phyloP scores from a whole-genome alignment of 2,329 filamentous ascomycete genomes.

The Talaromyces sp. region DNA sequence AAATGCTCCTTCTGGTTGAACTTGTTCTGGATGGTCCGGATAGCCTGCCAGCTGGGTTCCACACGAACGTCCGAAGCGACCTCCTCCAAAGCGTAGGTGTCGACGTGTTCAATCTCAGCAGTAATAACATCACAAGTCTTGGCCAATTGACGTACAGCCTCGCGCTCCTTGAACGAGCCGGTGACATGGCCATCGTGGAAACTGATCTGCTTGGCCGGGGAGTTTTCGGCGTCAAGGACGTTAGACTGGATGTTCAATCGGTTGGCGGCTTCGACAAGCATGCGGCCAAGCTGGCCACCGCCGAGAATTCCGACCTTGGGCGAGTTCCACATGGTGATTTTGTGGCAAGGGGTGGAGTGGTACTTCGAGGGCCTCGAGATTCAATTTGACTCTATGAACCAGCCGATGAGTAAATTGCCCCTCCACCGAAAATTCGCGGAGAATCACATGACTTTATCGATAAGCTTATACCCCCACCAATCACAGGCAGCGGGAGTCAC shows the following conservation, averaged over 20 bases:
- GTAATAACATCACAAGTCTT: slow-evolving; percentile 77
- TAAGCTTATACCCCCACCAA: slow-evolving; percentile 21
- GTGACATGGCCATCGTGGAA: slow-evolving; percentile 72
- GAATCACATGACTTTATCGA: slow-evolving; percentile 25
- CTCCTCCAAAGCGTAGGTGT: slow-evolving; percentile 86
- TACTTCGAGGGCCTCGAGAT: neutral
- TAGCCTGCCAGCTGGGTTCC: slow-evolving; percentile 82
- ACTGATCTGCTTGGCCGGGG: slow-evolving; percentile 85
- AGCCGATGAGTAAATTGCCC: slow-evolving; percentile 21
- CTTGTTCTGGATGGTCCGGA: slow-evolving; percentile 92
- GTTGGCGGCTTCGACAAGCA: slow-evolving; percentile 88
- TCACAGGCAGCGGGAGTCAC: slow-evolving; percentile 15
- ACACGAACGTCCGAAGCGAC: slow-evolving; percentile 69
- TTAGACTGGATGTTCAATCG: slow-evolving; percentile 76
- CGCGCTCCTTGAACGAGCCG: slow-evolving; percentile 84
- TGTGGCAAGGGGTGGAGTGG: neutral
- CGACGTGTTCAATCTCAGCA: slow-evolving; percentile 93
- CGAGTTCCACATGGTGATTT: slow-evolving; percentile 42
- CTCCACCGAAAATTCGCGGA: slow-evolving; percentile 29
- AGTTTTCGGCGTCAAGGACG: slow-evolving; percentile 74
- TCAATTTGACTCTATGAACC: neutral
- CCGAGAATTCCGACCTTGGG: slow-evolving; percentile 57
- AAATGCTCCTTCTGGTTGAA: slow-evolving; percentile 86
- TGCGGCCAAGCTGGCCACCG: slow-evolving; percentile 81
- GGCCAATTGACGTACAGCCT: slow-evolving; percentile 79